Base-by-base conservation (phyloP, 78 protist genomes). In the Dictyostelium firmibasis region DNA sequence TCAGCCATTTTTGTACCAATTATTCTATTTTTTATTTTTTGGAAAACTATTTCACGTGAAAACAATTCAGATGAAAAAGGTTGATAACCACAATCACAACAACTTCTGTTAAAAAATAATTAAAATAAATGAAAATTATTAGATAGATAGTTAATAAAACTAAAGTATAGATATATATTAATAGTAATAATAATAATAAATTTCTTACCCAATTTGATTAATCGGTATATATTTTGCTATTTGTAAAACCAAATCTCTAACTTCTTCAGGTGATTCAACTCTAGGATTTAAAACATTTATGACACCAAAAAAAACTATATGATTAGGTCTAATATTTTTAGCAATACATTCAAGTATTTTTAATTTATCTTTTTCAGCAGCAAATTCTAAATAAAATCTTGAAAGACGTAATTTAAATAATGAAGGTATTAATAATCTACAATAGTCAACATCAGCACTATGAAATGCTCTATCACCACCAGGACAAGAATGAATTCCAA, bases 201-300 rank as follows among this genome's bases (percentile, higher is more conserved):
- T n/a, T n/a, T n/a, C n/a, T 60, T 64, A 64, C 74, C 92, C 84
- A 60, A 87, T 64, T 64, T 78, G 93, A 8, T 78, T 47, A 4
- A 78, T 36, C 11, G 93, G 85, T n/a, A 87, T 87, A 27, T 78
- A 78, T 87, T 78, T 78, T 27, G 85, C 67, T 43, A 87, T 87
- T 60, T 87, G 69, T 7, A 87, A 13, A 23, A 87, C 44, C 2
- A 64, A 33, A 43, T 87, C 67, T 14, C 84, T 33, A 10, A 87
- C 85, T 29, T 87, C 93, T 78, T 87, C 93, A 11, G 93, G 86
- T 4, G 93, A 62, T 62, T 87, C 93, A 9, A 87, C 78, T 67
- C 85, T 53, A 14, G 93, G 93, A 18, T 87, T 70, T 14, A 78
- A 9, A 4, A 78, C 86, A 78, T 87, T 67, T 10, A 67, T 78